Percentiles rank a stretch among this genome's conserved stretches.
phyloP scores from a whole-genome alignment of 768 basidiomycete species.

The Russula virescens region DNA sequence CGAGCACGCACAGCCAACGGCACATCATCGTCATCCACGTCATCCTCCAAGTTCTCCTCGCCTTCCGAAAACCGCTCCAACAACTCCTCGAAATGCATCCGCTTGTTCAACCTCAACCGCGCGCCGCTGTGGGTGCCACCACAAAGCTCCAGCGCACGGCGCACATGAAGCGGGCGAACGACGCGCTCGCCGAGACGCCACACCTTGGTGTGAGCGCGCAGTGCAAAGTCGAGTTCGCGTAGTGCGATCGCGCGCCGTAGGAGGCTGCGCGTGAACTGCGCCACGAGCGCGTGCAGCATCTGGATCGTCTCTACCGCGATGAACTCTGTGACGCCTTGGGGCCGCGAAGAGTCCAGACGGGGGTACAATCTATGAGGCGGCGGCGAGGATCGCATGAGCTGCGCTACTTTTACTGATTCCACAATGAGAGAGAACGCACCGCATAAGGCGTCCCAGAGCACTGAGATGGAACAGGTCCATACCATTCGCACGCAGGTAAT shows the following conservation, averaged over 20 bases:
- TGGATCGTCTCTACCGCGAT: conserved; percentile 48
- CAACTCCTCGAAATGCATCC: conserved; percentile 38
- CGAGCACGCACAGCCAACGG: neutral
- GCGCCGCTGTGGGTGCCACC: conserved; percentile 35
- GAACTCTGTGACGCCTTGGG: conserved; percentile 25
- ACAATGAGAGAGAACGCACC: conserved; percentile 30
- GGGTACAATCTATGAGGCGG: conserved; percentile 32
- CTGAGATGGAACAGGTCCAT: conserved; percentile 47
- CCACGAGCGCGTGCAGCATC: conserved; percentile 33
- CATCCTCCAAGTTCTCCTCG: conserved; percentile 11
- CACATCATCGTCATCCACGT: conserved; percentile 23
- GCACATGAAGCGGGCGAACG: conserved; percentile 34
- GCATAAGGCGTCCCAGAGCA: conserved; percentile 36
- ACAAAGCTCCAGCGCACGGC: conserved; percentile 45
- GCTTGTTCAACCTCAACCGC: conserved; percentile 33
- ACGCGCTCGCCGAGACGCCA: conserved; percentile 47
- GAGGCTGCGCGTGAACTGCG: conserved; percentile 45
- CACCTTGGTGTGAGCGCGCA: conserved; percentile 55
- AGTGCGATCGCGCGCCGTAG: conserved; percentile 47
- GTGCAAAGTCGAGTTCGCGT: conserved; percentile 51
- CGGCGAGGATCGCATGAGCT: no score
- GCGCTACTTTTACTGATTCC: no score
- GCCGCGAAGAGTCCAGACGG: conserved; percentile 25
- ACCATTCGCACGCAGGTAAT: conserved; percentile 37
- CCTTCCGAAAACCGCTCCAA: conserved; percentile 21